A percentile compares a stretch with the other conserved stretches of the same genome.
Conservation (phyloP, 2,329 filamentous ascomycete species). For the Fonsecaea multimorphosa region DNA sequence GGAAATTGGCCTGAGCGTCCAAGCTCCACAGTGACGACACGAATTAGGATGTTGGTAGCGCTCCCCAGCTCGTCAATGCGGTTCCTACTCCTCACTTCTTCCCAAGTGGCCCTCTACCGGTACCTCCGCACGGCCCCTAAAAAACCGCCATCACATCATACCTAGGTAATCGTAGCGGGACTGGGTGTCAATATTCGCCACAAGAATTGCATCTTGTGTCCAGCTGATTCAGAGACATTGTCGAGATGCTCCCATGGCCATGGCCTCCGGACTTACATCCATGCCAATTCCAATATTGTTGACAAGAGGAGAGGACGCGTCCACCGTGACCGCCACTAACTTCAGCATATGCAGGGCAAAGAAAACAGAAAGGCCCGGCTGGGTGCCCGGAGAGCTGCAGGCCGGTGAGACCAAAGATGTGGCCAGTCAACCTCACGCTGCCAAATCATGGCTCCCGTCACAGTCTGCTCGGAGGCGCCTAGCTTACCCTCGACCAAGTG, state of each 20-base stretch:
- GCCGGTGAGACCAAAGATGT: neutral
- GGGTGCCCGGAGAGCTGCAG: no score
- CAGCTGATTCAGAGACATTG: neutral
- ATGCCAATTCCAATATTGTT: neutral
- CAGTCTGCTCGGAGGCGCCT: neutral
- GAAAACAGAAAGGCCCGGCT: constrained; percentile 3
- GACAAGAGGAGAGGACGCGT: constrained; percentile 4
- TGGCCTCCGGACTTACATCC: neutral
- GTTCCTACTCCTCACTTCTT: neutral
- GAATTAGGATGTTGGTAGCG: neutral
- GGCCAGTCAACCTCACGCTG: neutral
- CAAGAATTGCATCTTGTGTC: no score
- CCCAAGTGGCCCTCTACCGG: no score
- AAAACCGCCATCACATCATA: neutral
- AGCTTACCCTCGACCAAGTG: neutral
- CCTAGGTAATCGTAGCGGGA: neutral
- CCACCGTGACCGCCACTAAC: neutral
- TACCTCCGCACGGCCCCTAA: neutral
- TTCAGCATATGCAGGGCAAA: neutral
- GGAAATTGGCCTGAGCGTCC: constrained; percentile 23
- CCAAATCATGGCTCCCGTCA: constrained; percentile 1
- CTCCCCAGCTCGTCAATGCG: neutral
- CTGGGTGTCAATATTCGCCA: neutral
- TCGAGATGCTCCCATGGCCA: no score
- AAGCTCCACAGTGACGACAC: constrained; percentile 15